Conservation (phyloP, 768 basidiomycete species). For the Boletus bicolor region DNA sequence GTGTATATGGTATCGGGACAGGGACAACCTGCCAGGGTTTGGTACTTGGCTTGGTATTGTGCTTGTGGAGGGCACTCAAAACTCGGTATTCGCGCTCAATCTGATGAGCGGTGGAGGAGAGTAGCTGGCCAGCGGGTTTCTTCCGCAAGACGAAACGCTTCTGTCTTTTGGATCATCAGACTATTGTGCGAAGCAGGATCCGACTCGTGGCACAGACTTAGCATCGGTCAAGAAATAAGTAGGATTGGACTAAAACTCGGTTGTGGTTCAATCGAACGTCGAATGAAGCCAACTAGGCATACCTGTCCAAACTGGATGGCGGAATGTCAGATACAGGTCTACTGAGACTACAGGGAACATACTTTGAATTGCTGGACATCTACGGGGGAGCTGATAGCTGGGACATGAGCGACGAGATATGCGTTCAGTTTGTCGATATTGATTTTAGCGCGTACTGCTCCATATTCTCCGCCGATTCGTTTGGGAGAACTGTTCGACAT, state of each 20-base stretch:
- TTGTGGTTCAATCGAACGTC: slow-evolving; percentile 1
- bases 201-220: slow-evolving; percentile 40
- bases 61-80: slow-evolving; percentile 68
- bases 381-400: slow-evolving; percentile 59
- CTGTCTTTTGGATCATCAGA: slow-evolving; percentile 33
- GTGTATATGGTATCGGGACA: slow-evolving; percentile 76
- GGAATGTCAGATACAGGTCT: background rate
- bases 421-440: slow-evolving; percentile 59
- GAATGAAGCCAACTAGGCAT: slow-evolving; percentile 17
- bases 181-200: background rate
- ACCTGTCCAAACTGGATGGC: slow-evolving; percentile 80
- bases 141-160: slow-evolving; percentile 83
- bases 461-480: slow-evolving; percentile 73
- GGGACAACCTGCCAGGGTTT: slow-evolving; percentile 59
- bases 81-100: slow-evolving; percentile 91
- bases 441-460: slow-evolving; percentile 67
- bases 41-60: slow-evolving; percentile 60
- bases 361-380: slow-evolving; percentile 92
- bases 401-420: slow-evolving; percentile 59
- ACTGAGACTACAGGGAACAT: slow-evolving; percentile 21
- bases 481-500: slow-evolving; percentile 30
- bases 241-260: slow-evolving; percentile 73
- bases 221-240: slow-evolving; percentile 90
- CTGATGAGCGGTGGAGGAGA: slow-evolving; percentile 92
- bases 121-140: slow-evolving; percentile 83